phyloP scores from a whole-genome alignment of 2,329 filamentous ascomycete species.

The Trichoderma koningiopsis region DNA sequence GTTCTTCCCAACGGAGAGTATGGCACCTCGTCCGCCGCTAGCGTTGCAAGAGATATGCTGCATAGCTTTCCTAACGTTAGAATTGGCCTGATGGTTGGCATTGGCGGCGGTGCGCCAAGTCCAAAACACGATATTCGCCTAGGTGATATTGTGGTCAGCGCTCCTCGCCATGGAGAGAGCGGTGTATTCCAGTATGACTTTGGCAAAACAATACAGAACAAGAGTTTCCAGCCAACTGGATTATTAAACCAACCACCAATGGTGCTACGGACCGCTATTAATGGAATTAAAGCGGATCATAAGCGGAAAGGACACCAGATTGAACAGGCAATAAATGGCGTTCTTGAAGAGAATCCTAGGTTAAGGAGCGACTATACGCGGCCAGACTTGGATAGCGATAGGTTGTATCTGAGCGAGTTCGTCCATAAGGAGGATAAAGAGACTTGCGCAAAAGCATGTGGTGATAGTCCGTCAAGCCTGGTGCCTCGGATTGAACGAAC shows the following conservation, averaged over 20 bases:
- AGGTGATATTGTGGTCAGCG: constrained; percentile 24
- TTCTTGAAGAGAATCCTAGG: too few relatives aligned
- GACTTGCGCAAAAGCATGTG: too few relatives aligned
- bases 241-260: constrained; percentile 29
- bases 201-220: constrained; percentile 24
- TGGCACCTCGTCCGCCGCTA: constrained; percentile 29
- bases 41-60: constrained; percentile 29
- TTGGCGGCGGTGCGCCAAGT: constrained; percentile 41
- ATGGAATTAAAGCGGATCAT: too few relatives aligned
- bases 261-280: constrained; percentile 20
- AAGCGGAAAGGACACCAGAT: too few relatives aligned
- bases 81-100: constrained; percentile 30
- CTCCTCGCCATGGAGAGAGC: not conserved
- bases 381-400: too few relatives aligned
- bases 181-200: constrained; percentile 30
- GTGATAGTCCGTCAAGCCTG: too few relatives aligned
- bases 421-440: too few relatives aligned
- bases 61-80: constrained; percentile 26
- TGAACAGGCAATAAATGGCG: too few relatives aligned
- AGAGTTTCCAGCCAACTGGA: constrained; percentile 23
- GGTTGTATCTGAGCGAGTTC: too few relatives aligned
- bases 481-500: too few relatives aligned
- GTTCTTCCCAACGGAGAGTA: constrained; percentile 27
- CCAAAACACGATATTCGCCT: constrained; percentile 38
- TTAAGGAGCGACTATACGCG: too few relatives aligned